Evolutionary conservation across 345 rosid genomes (phyloP).

Genomic region (Sonneratia caseolaris): DNA sequence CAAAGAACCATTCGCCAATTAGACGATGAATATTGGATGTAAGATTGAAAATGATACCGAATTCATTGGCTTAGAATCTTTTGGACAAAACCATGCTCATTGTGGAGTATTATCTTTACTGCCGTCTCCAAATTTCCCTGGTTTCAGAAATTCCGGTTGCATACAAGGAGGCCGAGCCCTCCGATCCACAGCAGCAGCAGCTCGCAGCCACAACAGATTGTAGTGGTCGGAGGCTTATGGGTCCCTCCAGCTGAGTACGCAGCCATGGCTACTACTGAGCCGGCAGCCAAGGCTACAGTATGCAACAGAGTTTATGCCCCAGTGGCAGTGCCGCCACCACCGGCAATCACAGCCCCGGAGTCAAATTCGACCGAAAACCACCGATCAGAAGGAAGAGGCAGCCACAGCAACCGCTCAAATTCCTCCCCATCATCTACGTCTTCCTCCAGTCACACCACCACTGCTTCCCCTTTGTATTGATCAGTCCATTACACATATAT

Average conservation of each 20-base stretch:
- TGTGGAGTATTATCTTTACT: neutral
- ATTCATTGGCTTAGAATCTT: too few relatives aligned
- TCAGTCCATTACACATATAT: neutral
- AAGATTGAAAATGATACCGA: too few relatives aligned
- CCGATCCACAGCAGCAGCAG: conserved; percentile 30
- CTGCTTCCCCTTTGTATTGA: conserved; percentile 35
- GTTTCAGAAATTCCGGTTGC: conserved; percentile 82
- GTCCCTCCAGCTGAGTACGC: conserved; percentile 56
- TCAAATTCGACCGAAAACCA: conserved; percentile 4
- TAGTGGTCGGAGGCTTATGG: conserved; percentile 93
- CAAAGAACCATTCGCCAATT: too few relatives aligned
- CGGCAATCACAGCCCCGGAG: neutral
- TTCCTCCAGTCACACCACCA: conserved; percentile 60
- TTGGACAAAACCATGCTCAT: neutral
- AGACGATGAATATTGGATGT: neutral
- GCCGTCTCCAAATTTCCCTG: neutral
- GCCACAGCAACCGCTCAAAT: conserved; percentile 26
- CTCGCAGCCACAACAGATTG: conserved; percentile 61
- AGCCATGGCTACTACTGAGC: conserved; percentile 25
- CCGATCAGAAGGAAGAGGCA: conserved; percentile 41
- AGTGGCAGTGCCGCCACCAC: conserved; percentile 14
- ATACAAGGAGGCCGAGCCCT: conserved; percentile 67
- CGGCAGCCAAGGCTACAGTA: conserved; percentile 10
- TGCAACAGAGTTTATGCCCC: conserved; percentile 40
- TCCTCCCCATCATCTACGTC: conserved; percentile 55